phyloP scores from a whole-genome alignment of 108 stramenopile species.

The Nitzschia sp. region DNA sequence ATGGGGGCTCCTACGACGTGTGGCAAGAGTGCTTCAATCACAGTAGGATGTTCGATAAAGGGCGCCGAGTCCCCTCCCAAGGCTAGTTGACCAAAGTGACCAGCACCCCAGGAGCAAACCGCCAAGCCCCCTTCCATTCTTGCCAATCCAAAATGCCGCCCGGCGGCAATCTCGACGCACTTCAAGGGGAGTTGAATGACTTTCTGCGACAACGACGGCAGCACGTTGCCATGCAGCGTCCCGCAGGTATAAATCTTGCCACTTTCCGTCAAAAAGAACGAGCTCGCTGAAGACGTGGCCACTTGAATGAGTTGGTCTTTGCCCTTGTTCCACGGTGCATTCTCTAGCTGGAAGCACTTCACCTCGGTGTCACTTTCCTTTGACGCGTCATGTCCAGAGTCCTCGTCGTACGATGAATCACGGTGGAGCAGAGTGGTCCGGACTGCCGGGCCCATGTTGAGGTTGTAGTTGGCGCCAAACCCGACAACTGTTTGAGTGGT shows the following conservation, averaged over 20 bases:
- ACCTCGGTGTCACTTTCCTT: not conserved
- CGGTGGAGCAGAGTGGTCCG: not conserved
- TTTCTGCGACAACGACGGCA: slow-evolving; percentile 19
- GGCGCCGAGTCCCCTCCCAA: slow-evolving; percentile 48
- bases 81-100: slow-evolving; percentile 88
- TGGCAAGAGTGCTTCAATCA: slow-evolving; percentile 68
- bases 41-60: slow-evolving; percentile 45
- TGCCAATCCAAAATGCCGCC: slow-evolving; percentile 53
- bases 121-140: slow-evolving; percentile 60
- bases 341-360: not conserved
- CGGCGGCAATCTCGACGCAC: slow-evolving; percentile 52
- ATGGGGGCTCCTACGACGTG: slow-evolving; percentile 62
- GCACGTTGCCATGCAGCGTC: slow-evolving; percentile 28
- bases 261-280: slow-evolving; percentile 29
- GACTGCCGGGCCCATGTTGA: slow-evolving; percentile 30
- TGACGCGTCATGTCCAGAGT: not conserved
- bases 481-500: slow-evolving; percentile 15
- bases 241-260: slow-evolving; percentile 38
- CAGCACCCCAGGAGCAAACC: slow-evolving; percentile 81
- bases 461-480: slow-evolving; percentile 39
- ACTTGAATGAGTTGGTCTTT: slow-evolving; percentile 26
- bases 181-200: slow-evolving; percentile 36
- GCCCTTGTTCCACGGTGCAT: slow-evolving; percentile 29
- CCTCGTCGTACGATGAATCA: not conserved
- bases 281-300: slow-evolving; percentile 13